Percentiles rank a stretch among this genome's conserved stretches.
Conservation (phyloP, 345 rosid genomes). For the Gossypium australe region DNA sequence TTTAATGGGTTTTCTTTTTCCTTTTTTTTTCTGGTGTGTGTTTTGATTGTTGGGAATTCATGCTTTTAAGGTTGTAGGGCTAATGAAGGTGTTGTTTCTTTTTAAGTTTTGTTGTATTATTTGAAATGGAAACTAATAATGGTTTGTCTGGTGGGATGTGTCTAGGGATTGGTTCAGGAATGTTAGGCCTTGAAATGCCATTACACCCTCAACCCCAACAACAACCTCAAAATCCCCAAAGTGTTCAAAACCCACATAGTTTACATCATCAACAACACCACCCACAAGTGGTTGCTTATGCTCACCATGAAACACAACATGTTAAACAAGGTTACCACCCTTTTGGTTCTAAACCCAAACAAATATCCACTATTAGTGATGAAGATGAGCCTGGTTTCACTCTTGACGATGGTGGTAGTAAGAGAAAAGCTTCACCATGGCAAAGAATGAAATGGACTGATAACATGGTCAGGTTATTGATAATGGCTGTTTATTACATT, state of each 20-base stretch:
- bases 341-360: constrained; percentile 43
- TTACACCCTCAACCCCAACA: constrained; percentile 45
- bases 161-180: constrained; percentile 64
- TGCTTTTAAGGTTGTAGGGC: too few species aligned
- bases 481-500: constrained; percentile 85
- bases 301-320: constrained; percentile 36
- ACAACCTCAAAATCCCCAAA: constrained; percentile 31
- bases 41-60: neutral
- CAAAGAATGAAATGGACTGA: constrained; percentile 99
- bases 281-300: constrained; percentile 45
- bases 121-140: constrained; percentile 52
- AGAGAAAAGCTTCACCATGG: constrained; percentile 71
- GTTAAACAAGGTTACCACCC: constrained; percentile 28
- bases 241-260: constrained; percentile 34
- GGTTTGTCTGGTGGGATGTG: constrained; percentile 57
- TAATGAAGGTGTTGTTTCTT: neutral
- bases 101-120: neutral
- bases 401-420: constrained; percentile 46
- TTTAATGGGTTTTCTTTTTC: neutral
- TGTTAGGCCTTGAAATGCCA: constrained; percentile 71
- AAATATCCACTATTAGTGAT: constrained; percentile 50
- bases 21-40: neutral
- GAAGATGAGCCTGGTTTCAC: constrained; percentile 67
- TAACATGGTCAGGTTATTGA: constrained; percentile 70
- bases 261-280: constrained; percentile 35